A percentile compares a stretch with the other conserved stretches of the same genome.
Conservation (phyloP, 139 green algal species). For the Coelastrella sp. region DNA sequence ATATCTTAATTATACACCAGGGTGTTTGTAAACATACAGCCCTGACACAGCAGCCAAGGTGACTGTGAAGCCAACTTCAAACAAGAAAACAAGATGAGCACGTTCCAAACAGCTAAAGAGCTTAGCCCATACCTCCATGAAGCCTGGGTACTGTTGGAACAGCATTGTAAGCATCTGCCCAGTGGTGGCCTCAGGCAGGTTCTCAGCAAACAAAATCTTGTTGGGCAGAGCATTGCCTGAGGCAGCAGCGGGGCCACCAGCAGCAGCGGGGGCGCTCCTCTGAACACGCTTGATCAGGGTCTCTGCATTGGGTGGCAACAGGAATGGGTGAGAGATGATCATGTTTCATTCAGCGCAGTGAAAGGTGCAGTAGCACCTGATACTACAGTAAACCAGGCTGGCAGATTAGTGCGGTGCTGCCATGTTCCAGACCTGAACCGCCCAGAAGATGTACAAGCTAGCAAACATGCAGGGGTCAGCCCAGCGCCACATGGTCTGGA, state of each 20-base stretch:
- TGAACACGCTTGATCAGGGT: constrained; percentile 47
- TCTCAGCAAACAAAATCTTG: constrained; percentile 96
- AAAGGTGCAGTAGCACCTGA: too few relatives aligned
- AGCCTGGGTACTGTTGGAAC: constrained; percentile 96
- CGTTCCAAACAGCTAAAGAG: neutral
- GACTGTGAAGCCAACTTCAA: neutral
- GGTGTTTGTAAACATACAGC: too few relatives aligned
- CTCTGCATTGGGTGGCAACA: neutral
- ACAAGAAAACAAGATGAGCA: neutral
- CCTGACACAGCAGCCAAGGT: too few relatives aligned
- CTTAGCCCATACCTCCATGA: constrained; percentile 83
- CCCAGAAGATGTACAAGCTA: too few relatives aligned
- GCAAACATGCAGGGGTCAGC: too few relatives aligned
- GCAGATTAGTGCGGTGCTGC: too few relatives aligned
- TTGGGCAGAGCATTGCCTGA: constrained; percentile 77
- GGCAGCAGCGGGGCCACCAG: neutral
- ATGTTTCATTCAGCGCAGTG: too few relatives aligned
- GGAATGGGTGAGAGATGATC: too few relatives aligned
- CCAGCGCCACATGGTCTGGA: too few relatives aligned
- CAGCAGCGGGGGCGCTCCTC: neutral
- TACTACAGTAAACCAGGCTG: too few relatives aligned
- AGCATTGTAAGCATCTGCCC: constrained; percentile 92
- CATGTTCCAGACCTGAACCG: too few relatives aligned
- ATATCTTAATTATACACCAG: too few relatives aligned
- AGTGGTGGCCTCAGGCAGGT: constrained; percentile 90